phyloP scores from a whole-genome alignment of 2,329 filamentous ascomycete genomes.

The Verticillium isaacii region DNA sequence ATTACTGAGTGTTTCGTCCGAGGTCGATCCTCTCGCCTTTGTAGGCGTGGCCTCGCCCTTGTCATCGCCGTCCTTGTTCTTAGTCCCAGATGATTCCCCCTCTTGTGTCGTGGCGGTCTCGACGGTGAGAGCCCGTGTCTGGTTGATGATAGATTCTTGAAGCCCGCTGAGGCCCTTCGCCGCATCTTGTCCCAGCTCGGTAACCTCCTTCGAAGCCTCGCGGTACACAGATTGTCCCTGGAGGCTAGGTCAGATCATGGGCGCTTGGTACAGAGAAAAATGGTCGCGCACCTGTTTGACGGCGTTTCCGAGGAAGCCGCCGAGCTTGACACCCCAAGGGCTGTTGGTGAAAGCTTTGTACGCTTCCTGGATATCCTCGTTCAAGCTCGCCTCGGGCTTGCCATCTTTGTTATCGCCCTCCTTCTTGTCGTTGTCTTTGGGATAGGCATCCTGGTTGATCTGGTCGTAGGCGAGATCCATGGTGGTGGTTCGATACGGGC shows the following conservation, averaged over 20 bases:
- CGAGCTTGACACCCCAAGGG: constrained; percentile 84
- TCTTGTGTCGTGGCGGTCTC: constrained; percentile 32
- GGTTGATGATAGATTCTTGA: constrained; percentile 61
- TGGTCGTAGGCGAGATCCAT: constrained; percentile 99
- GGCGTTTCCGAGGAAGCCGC: constrained; percentile 86
- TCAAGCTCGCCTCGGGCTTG: constrained; percentile 55
- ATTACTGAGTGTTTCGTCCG: constrained; percentile 37
- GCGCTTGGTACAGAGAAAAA: background rate
- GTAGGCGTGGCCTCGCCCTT: constrained; percentile 43
- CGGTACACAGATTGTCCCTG: constrained; percentile 79
- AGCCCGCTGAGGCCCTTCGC: constrained; percentile 73
- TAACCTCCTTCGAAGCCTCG: constrained; percentile 80
- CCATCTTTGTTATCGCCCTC: constrained; percentile 28
- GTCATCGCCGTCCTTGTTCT: constrained; percentile 16
- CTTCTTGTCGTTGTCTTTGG: constrained; percentile 50
- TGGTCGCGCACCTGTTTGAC: constrained; percentile 70
- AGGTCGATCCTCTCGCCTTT: constrained; percentile 27
- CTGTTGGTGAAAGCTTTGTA: constrained; percentile 91
- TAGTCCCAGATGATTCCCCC: constrained; percentile 12
- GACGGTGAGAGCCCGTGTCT: constrained; percentile 70
- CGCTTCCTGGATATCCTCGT: constrained; percentile 87
- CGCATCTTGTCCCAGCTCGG: constrained; percentile 74
- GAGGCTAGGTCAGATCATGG: constrained; percentile 1
- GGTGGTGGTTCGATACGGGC: constrained; percentile 10
- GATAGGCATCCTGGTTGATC: constrained; percentile 78